phyloP scores from a whole-genome alignment of 352 stramenopile species.

The Phytophthora fragariaefolia region DNA sequence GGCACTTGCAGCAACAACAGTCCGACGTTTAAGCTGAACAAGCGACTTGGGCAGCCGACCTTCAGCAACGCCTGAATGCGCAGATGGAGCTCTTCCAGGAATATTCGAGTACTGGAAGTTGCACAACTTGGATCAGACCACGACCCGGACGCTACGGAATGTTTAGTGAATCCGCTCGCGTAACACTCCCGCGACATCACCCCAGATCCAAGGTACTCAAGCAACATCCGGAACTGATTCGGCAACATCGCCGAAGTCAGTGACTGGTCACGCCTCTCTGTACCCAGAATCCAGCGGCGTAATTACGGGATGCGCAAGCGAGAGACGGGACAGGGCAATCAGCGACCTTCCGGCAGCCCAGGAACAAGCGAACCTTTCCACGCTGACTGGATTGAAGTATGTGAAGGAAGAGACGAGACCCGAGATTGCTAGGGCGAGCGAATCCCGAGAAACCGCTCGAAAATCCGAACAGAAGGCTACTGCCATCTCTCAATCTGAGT shows the following conservation, averaged over 20 bases:
- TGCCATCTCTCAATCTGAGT: no score
- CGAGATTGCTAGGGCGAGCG: not conserved
- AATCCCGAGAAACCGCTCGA: not conserved
- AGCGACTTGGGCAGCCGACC: no score
- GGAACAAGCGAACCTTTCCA: not conserved
- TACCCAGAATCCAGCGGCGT: no score
- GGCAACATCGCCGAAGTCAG: not conserved
- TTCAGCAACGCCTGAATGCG: no score
- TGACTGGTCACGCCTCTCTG: not conserved
- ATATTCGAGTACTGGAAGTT: no score
- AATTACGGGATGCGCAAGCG: no score
- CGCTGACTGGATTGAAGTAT: not conserved
- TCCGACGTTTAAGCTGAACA: no score
- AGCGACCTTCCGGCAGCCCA: not conserved
- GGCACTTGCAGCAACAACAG: no score
- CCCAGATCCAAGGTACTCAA: not conserved
- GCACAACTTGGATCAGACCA: no score
- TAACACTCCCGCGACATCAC: not conserved
- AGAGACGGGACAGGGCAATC: not conserved
- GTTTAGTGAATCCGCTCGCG: no score
- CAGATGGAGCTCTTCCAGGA: no score
- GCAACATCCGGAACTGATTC: not conserved
- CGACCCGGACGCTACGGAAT: no score
- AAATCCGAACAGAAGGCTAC: not conserved
- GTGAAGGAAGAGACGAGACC: not conserved